These are phyloP conservation scores for Bullera alba DNA, from an alignment of 768 basidiomycete species.

Conservation along the genomic window DNA sequence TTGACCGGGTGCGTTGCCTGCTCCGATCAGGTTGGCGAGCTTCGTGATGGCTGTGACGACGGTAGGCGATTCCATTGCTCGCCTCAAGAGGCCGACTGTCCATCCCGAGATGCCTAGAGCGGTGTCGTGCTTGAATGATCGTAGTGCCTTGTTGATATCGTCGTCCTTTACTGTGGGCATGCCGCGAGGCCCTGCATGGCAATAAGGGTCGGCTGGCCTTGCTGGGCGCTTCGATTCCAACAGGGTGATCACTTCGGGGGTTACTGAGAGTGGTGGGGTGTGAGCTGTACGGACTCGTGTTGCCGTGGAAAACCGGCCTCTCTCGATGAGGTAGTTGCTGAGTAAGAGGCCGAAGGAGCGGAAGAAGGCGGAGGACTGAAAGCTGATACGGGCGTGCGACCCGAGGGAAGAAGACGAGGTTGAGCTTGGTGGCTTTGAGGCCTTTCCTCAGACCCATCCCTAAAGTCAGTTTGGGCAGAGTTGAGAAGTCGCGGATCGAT, in stretches of 20 bases:
- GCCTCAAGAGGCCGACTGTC: slow-evolving; percentile 10
- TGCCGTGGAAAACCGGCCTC: background rate
- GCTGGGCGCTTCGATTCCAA: background rate
- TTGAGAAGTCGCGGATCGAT: background rate
- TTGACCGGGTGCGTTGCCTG: slow-evolving; percentile 6
- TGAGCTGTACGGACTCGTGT: background rate
- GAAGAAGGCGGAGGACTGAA: background rate
- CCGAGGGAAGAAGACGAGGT: background rate
- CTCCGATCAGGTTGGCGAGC: background rate
- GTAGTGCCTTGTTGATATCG: background rate
- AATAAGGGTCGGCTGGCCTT: background rate
- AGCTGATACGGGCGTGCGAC: background rate
- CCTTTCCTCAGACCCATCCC: background rate
- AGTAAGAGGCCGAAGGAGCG: background rate
- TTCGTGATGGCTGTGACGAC: background rate
- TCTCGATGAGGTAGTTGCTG: background rate
- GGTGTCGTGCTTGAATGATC: slow-evolving; percentile 4
- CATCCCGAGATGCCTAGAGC: slow-evolving; percentile 5
- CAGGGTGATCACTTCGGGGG: background rate
- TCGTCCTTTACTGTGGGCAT: background rate
- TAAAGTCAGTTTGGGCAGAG: background rate
- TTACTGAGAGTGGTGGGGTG: background rate
- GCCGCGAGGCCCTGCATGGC: background rate
- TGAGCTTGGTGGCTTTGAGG: background rate
- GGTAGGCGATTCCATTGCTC: background rate